Evolutionary conservation across 2,329 filamentous ascomycete species (phyloP).

Genomic region (Talaromyces marneffei): DNA sequence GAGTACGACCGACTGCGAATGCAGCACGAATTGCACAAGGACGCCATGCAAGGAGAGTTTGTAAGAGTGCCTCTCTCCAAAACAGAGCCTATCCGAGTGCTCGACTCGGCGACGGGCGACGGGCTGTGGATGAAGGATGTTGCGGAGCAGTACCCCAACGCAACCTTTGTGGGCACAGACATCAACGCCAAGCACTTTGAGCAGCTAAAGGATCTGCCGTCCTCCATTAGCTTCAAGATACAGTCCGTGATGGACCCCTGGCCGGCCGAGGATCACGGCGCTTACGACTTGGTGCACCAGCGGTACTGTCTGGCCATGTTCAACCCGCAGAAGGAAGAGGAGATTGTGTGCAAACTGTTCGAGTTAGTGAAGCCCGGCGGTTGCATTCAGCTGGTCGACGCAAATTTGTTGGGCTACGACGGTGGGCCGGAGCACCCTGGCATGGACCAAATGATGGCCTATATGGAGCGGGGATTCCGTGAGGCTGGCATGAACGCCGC

Average conservation of each 20-base stretch:
- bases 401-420: background rate
- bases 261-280: background rate
- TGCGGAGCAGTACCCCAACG: background rate
- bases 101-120: background rate
- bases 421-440: background rate
- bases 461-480: background rate
- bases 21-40: background rate
- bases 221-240: background rate
- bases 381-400: background rate
- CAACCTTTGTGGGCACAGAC: background rate
- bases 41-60: background rate
- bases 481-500: slow-evolving; percentile 1
- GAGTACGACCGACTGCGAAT: background rate
- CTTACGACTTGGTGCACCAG: background rate
- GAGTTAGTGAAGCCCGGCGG: background rate
- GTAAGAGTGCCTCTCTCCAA: background rate
- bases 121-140: background rate
- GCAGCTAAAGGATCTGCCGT: background rate
- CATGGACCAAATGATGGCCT: slow-evolving; percentile 3
- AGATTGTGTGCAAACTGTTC: background rate
- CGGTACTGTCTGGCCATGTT: slow-evolving; percentile 3
- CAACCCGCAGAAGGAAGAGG: background rate
- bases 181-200: background rate
- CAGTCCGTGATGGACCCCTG: background rate
- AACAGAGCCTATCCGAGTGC: background rate